Conservation (phyloP, 2,329 filamentous ascomycete species). For the Hymenoscyphus linearis region DNA sequence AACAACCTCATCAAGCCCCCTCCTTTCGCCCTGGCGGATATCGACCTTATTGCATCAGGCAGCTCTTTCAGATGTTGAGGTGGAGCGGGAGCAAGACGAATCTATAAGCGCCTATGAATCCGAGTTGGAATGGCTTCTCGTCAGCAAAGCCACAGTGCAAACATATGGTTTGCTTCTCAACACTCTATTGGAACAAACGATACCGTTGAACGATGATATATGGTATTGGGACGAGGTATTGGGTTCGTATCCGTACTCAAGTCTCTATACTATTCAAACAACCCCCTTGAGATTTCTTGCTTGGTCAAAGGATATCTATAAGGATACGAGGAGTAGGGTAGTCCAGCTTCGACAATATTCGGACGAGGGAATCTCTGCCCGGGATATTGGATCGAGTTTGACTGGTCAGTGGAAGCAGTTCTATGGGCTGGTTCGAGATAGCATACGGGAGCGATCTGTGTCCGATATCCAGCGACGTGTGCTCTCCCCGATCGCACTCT, state of each 20-base stretch:
- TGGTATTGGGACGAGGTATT: conserved; percentile 95
- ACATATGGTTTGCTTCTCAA: conserved; percentile 77
- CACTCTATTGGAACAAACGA: conserved; percentile 74
- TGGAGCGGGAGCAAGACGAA: conserved; percentile 32
- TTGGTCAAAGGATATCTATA: conserved; percentile 66
- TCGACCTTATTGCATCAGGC: conserved; percentile 58
- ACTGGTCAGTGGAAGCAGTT: conserved; percentile 61
- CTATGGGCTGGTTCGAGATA: conserved; percentile 73
- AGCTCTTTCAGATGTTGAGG: conserved; percentile 42
- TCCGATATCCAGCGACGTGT: conserved; percentile 65
- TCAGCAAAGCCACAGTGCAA: conserved; percentile 89
- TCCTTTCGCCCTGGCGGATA: conserved; percentile 57
- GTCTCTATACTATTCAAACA: conserved; percentile 80
- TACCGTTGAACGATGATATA: conserved; percentile 78
- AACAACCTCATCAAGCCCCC: conserved; percentile 56
- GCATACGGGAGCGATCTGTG: conserved; percentile 67
- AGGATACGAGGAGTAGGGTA: conserved; percentile 38
- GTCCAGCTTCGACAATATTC: conserved; percentile 27
- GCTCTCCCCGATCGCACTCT: conserved; percentile 71
- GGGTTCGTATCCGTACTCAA: conserved; percentile 70
- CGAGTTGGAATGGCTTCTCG: conserved; percentile 84
- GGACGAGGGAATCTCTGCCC: conserved; percentile 21
- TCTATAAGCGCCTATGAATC: conserved; percentile 54
- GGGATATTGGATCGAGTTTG: conserved; percentile 33
- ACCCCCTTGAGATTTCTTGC: conserved; percentile 70